phyloP scores from a whole-genome alignment of 805 yeast genomes.

The Wickerhamomyces kurtzmanii region DNA sequence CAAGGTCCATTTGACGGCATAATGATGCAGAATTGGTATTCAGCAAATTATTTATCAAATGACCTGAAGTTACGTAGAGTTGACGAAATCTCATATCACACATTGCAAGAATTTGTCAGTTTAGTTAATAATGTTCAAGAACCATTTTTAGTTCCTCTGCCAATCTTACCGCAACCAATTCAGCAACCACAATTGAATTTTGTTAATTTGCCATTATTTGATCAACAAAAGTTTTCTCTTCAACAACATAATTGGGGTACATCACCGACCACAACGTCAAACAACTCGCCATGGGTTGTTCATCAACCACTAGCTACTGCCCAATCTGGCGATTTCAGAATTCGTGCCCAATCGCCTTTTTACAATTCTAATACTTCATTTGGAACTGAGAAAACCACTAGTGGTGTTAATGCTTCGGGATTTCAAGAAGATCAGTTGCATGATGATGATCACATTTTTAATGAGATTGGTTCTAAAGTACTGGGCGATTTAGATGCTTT shows the following conservation, averaged over 20 bases:
- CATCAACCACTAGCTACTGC: slow-evolving; percentile 3
- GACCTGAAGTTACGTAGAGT: slow-evolving; percentile 49
- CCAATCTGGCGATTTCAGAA: slow-evolving; percentile 5
- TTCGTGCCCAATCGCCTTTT: slow-evolving; percentile 10
- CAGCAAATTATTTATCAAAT: slow-evolving; percentile 44
- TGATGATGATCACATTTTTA: slow-evolving; percentile 20
- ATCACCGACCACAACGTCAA: background rate
- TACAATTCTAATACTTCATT: slow-evolving; percentile 2
- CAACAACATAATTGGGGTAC: slow-evolving; percentile 3
- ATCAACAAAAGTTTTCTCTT: too few relatives aligned
- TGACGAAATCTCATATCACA: slow-evolving; percentile 37
- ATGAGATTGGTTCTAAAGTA: slow-evolving; percentile 27
- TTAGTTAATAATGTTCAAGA: slow-evolving; percentile 35
- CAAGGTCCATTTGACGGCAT: slow-evolving; percentile 78
- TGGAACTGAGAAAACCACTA: too few relatives aligned
- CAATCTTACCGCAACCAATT: slow-evolving; percentile 3
- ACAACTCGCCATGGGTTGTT: slow-evolving; percentile 9
- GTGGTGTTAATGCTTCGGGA: background rate
- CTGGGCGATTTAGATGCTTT: slow-evolving; percentile 31
- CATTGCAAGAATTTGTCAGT: slow-evolving; percentile 44
- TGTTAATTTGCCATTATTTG: too few relatives aligned
- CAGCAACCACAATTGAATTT: slow-evolving; percentile 1
- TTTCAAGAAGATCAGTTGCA: too few relatives aligned
- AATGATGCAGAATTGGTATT: slow-evolving; percentile 73
- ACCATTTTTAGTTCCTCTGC: slow-evolving; percentile 58